A percentile compares a stretch with the other conserved stretches of the same genome.
These are phyloP conservation scores for Acaromyces ingoldii DNA, from an alignment of 1,284 basidiomycete species.

Conservation along the genomic window DNA sequence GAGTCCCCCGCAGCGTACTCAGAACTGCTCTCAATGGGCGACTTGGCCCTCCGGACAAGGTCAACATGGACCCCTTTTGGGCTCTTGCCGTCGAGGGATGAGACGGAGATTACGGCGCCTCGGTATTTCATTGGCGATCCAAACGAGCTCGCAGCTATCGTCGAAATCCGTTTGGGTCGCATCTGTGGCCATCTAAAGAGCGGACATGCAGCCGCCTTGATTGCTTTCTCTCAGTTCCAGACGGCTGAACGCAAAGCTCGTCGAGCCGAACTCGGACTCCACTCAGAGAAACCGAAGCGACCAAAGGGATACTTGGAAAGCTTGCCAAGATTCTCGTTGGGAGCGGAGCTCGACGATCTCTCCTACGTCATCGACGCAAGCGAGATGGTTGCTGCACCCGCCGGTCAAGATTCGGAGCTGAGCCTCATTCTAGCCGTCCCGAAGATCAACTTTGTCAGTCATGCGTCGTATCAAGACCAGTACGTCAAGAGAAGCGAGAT, in stretches of 20 bases:
- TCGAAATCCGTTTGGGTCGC: conserved; percentile 23
- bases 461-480: conserved; percentile 30
- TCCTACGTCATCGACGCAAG: conserved; percentile 28
- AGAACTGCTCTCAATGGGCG: conserved; percentile 20
- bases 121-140: conserved; percentile 31
- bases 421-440: conserved; percentile 26
- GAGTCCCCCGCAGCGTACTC: conserved; percentile 11
- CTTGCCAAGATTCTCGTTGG: conserved; percentile 23
- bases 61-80: conserved; percentile 45
- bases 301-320: conserved; percentile 6
- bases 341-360: conserved; percentile 19
- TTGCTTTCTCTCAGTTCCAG: conserved; percentile 6
- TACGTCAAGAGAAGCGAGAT: conserved; percentile 25
- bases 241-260: background rate
- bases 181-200: conserved; percentile 21
- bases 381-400: background rate
- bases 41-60: conserved; percentile 15
- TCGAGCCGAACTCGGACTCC: conserved; percentile 1
- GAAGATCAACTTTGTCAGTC: conserved; percentile 18
- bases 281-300: background rate
- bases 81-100: conserved; percentile 17
- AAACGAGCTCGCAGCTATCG: conserved; percentile 34
- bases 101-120: background rate
- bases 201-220: conserved; percentile 15
- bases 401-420: background rate